phyloP scores from a whole-genome alignment of 1,139 yeast species.

The Arxiozyma slooffiae region DNA sequence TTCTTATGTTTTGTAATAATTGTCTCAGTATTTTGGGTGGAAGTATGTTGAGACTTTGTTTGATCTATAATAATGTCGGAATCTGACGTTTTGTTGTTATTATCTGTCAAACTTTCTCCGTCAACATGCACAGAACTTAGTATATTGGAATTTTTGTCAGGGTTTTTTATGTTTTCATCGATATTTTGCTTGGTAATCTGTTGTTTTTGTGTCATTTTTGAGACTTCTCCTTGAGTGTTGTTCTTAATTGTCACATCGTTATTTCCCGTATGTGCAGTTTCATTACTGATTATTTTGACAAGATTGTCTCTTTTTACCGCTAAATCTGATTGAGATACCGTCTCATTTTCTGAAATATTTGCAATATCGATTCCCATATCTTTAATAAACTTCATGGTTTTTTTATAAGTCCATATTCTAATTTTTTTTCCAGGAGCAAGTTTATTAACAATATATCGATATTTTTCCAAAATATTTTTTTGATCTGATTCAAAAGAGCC shows the following conservation, averaged over 20 bases:
- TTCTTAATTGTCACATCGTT: not conserved
- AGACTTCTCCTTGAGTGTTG: not conserved
- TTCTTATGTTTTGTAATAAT: not conserved
- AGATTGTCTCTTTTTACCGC: not conserved
- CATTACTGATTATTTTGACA: too few relatives aligned
- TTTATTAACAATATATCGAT: not conserved
- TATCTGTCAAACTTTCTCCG: not conserved
- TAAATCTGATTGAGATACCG: not conserved
- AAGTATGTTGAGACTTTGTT: not conserved
- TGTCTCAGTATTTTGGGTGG: not conserved
- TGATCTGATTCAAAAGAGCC: not conserved
- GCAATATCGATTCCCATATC: constrained; percentile 10
- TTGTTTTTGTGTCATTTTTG: not conserved
- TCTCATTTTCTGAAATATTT: too few relatives aligned
- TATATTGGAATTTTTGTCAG: not conserved
- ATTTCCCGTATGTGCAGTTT: not conserved
- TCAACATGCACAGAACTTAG: not conserved
- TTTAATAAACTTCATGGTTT: constrained; percentile 11
- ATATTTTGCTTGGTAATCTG: not conserved
- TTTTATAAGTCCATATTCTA: constrained; percentile 15
- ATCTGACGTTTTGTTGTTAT: not conserved
- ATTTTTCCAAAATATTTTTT: not conserved
- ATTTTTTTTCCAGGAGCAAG: constrained; percentile 6
- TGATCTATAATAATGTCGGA: not conserved
- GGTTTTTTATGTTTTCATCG: not conserved